phyloP scores from a whole-genome alignment of 345 rosid species.

The Draba incana region DNA sequence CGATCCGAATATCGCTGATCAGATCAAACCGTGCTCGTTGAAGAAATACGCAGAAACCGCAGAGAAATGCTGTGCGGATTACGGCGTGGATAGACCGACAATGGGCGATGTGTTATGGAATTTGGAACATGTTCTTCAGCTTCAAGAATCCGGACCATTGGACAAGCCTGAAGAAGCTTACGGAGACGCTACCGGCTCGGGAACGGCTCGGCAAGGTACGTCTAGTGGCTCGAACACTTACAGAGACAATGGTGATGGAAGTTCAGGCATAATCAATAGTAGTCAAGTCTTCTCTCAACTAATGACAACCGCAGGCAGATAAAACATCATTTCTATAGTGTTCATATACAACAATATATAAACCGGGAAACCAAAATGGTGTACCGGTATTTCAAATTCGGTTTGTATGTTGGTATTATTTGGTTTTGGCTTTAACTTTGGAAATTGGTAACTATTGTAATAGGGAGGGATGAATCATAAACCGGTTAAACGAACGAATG shows the following conservation, averaged over 20 bases:
- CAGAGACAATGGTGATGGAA: constrained; percentile 46
- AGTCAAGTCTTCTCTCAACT: constrained; percentile 88
- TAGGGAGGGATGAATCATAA: constrained; percentile 10
- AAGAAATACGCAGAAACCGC: constrained; percentile 91
- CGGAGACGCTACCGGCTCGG: constrained; percentile 15
- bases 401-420: constrained; percentile 35
- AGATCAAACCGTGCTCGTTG: constrained; percentile 66
- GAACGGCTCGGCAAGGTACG: constrained; percentile 36
- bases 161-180: constrained; percentile 39
- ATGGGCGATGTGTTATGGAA: constrained; percentile 98
- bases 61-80: constrained; percentile 94
- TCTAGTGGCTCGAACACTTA: constrained; percentile 36
- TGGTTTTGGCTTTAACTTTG: not conserved
- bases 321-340: not conserved
- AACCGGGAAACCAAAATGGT: constrained; percentile 31
- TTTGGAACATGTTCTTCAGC: constrained; percentile 75
- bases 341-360: constrained; percentile 8
- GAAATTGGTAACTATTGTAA: not conserved
- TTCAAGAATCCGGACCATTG: constrained; percentile 65
- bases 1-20: constrained; percentile 68
- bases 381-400: constrained; percentile 26
- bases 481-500: constrained; percentile 6
- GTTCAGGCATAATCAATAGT: constrained; percentile 61
- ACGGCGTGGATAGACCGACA: constrained; percentile 89
- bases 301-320: constrained; percentile 80